Evolutionary conservation across 805 yeast species (phyloP), one percentile per base, ranked within the genome.

Genomic region (Maudiozyma saulgeensis): DNA sequence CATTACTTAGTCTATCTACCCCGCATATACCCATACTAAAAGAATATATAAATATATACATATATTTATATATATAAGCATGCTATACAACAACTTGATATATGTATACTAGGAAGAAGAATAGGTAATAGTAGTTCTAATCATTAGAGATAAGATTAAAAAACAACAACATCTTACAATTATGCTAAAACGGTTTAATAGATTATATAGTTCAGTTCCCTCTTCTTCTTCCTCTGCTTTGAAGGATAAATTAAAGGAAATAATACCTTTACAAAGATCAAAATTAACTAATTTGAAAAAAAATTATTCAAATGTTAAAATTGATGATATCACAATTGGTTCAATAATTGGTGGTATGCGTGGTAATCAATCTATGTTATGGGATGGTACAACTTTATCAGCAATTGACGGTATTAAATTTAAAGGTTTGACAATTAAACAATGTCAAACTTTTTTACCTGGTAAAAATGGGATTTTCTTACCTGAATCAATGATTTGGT

Each of bases 381-480:
- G 93, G 93, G 89, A 84, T 62, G 82, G 88, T 49, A 82, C 90
- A 13, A 80, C 78, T 43, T 78, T 85, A 57, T 91, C 85, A 64
- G 82, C 91, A 48, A 73, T 79, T 48, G 80, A 78, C 61, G 93
- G 93, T 37, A 85, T 85, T 63, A 78, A 82, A 50, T 85, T 85
- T 75, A 86, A 85, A 68, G 89, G 89, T 50, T 73, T 75, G 65
- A 81, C 90, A 51, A 85, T 84, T 57, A 76, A 80, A 56, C 86
- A 84, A 56, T 80, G 86, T 66, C 90, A 82, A 68, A 63, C 69
- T 51, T 68, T 72, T 54, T 74, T 85, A 58, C 90, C 91, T 54
- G 54, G 53, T 5, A 38, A 38, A 15, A 31, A 61, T 55, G 38
- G 18, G 31, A 86, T 81, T 64, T 82, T 84, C 64, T 73, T 82